Conservation (phyloP, 805 yeast genomes). For the Tetrapisispora taiwanensis region DNA sequence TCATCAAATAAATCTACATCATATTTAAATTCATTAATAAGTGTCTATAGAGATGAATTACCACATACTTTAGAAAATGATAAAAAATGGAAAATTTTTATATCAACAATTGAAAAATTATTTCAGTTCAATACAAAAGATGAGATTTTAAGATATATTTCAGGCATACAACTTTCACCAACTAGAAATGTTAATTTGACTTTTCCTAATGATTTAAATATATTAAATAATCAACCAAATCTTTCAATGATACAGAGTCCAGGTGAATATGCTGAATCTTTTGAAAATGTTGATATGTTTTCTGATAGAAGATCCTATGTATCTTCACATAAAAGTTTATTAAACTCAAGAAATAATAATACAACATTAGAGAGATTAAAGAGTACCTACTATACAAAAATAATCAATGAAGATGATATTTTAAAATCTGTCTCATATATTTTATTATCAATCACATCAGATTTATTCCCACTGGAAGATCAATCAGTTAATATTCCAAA, state of each 20-base stretch:
- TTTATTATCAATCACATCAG: constrained; percentile 53
- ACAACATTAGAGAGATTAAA: constrained; percentile 14
- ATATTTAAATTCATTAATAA: constrained; percentile 15
- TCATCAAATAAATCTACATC: constrained; percentile 11
- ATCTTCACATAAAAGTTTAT: constrained; percentile 18
- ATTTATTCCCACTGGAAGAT: constrained; percentile 37
- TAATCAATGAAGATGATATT: constrained; percentile 34
- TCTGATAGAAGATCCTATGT: constrained; percentile 32
- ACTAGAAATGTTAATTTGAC: not conserved
- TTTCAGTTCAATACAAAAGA: constrained; percentile 10
- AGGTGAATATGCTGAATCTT: constrained; percentile 31
- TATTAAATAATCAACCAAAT: constrained; percentile 9
- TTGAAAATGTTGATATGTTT: constrained; percentile 31
- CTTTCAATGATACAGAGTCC: constrained; percentile 8
- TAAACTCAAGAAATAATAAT: constrained; percentile 3
- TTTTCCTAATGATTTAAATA: not conserved
- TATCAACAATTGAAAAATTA: constrained; percentile 11
- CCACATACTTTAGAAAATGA: constrained; percentile 9
- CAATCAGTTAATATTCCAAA: constrained; percentile 37
- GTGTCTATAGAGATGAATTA: constrained; percentile 11
- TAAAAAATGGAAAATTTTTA: constrained; percentile 17
- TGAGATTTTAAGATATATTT: constrained; percentile 16
- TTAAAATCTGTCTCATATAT: constrained; percentile 42
- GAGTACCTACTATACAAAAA: constrained; percentile 27
- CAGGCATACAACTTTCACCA: constrained; percentile 13